Evolutionary conservation across 805 yeast species (phyloP).

Genomic region (Lipomyces yamanashiensis): DNA sequence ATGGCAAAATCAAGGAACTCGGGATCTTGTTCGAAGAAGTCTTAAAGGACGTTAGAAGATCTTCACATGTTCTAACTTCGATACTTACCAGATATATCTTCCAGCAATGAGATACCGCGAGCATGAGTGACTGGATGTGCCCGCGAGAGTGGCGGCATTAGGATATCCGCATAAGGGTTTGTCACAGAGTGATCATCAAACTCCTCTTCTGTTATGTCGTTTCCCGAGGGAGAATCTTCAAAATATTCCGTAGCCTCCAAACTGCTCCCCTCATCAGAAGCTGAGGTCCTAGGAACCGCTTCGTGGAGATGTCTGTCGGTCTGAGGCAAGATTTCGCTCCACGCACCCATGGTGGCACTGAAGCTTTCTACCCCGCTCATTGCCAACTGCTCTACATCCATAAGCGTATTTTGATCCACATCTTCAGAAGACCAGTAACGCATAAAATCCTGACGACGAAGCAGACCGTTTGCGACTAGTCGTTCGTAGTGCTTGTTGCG

Average conservation of each 20-base stretch:
- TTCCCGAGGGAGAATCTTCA: not conserved
- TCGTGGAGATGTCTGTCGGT: not conserved
- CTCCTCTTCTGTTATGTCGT: not conserved
- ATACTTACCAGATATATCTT: constrained; percentile 6
- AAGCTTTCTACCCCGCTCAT: not conserved
- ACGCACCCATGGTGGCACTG: not conserved
- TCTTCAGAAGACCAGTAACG: not conserved
- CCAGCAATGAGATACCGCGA: not conserved
- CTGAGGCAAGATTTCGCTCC: not conserved
- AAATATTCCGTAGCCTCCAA: not conserved
- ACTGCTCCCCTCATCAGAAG: not conserved
- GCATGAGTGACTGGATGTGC: not conserved
- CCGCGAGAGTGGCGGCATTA: constrained; percentile 9
- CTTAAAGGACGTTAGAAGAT: not conserved
- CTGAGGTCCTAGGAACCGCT: constrained; percentile 3
- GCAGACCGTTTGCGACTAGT: not conserved
- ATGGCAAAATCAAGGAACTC: constrained; percentile 25
- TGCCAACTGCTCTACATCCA: not conserved
- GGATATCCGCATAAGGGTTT: not conserved
- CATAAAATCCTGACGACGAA: not conserved
- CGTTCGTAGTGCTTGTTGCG: constrained; percentile 4
- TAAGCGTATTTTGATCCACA: not conserved
- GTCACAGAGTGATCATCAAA: not conserved
- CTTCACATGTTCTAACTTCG: too few relatives aligned
- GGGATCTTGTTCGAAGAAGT: constrained; percentile 25